These are phyloP conservation scores for Harringtonia lauricola DNA, from an alignment of 2,329 filamentous ascomycete species.

Conservation along the genomic window DNA sequence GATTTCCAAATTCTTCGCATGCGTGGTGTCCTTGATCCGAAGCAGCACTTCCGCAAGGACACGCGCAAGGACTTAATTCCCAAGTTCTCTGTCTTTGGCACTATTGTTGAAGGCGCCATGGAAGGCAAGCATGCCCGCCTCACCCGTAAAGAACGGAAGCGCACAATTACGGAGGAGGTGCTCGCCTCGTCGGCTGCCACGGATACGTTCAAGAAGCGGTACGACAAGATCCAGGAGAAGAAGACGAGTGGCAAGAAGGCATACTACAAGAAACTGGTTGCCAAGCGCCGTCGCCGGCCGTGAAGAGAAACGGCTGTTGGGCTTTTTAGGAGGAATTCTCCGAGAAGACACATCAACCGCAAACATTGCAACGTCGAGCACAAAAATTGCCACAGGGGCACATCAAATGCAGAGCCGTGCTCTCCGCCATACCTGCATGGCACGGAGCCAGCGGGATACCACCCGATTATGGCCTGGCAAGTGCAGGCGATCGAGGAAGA, in stretches of 20 bases:
- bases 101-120: slow-evolving; percentile 76
- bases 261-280: slow-evolving; percentile 71
- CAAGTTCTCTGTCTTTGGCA: slow-evolving; percentile 80
- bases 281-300: slow-evolving; percentile 17
- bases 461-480: no score
- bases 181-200: slow-evolving; percentile 55
- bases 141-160: slow-evolving; percentile 77
- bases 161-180: slow-evolving; percentile 77
- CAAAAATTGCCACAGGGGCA: not conserved
- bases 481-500: no score
- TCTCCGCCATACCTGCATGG: no score
- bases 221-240: slow-evolving; percentile 67
- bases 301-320: not conserved
- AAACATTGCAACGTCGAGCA: no score
- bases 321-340: not conserved
- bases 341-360: not conserved
- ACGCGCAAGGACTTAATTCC: slow-evolving; percentile 59
- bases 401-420: no score
- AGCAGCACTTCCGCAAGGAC: slow-evolving; percentile 86
- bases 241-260: slow-evolving; percentile 85
- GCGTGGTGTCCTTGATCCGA: slow-evolving; percentile 79
- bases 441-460: no score
- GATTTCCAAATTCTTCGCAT: slow-evolving; percentile 85
- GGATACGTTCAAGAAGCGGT: slow-evolving; percentile 76
- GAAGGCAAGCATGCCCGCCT: slow-evolving; percentile 77